Base-by-base conservation (phyloP, 1,284 basidiomycete genomes). In the Tilletia caries region DNA sequence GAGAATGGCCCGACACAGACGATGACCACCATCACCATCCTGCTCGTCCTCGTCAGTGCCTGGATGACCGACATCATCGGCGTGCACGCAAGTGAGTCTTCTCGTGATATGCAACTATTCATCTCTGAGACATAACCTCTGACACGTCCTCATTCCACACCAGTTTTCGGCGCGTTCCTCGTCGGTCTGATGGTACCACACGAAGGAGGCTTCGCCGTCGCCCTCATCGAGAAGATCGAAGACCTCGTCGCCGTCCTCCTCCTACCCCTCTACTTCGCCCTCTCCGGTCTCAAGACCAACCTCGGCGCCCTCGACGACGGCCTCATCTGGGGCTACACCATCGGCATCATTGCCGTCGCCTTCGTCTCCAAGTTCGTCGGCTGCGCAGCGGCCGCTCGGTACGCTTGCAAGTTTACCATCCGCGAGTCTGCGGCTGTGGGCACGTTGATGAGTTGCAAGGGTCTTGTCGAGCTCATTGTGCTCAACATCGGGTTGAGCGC, bases 401-500 rank as follows among this genome's bases (percentile, higher is more conserved):
- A 86, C 0, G 58, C 58, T 23, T 86, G 86, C 64, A 91, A 91
- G 1, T 94, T 92, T 85, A 89, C 86, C 65, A 86, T 86, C 84
- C 87, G 94, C 67, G 93, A 95, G 83, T 87, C 90, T 12, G 89
- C 89, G 25, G 92, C 93, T 0, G 90, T 95, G 68, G 94, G 94
- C 5, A 89, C 91, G 67, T 85, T 97, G 69, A 95, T 97, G 93
- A 90, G 89, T 81, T 96, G 93, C 86, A 96, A 96, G 85, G 93
- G 93, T 89, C 91, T 74, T 12, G 78, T 82, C 37, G 80, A 82
- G 73, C 88, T 95, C 62, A 95, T 96, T 74, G 94, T 95, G 12
- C 89, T 96, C 79, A 96, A 97, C 81, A 90, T 96, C 75, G 94
- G 93, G 72, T 86, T 93, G 1, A 82, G 87, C 71, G 93, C 87